Conservation (phyloP, 257 asterid species). For the Plantago major region DNA sequence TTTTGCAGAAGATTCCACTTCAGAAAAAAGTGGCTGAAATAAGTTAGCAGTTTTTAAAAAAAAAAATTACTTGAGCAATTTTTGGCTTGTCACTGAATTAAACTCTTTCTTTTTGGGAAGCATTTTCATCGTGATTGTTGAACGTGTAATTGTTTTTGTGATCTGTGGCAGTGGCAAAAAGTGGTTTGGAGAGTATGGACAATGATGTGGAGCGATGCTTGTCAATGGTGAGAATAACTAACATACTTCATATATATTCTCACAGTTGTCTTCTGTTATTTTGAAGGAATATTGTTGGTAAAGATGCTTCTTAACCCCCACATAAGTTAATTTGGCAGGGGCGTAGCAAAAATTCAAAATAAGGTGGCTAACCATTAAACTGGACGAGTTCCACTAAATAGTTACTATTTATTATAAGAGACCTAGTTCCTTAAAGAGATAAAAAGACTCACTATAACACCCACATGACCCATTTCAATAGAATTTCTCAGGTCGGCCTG, state of each 20-base stretch:
- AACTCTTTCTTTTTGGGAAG: slow-evolving; percentile 2
- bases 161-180: slow-evolving; percentile 71
- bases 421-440: too few relatives aligned
- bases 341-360: too few relatives aligned
- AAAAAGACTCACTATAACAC: too few relatives aligned
- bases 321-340: too few relatives aligned
- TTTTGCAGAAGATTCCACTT: slow-evolving; percentile 78
- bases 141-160: slow-evolving; percentile 11
- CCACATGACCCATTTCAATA: too few relatives aligned
- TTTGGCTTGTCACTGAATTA: slow-evolving; percentile 14
- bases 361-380: too few relatives aligned
- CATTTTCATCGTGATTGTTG: slow-evolving; percentile 11
- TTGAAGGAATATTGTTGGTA: too few relatives aligned
- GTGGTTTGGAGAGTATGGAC: slow-evolving; percentile 69
- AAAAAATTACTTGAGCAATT: neutral
- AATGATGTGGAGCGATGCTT: slow-evolving; percentile 68
- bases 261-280: neutral
- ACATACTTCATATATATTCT: neutral
- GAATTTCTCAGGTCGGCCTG: too few relatives aligned
- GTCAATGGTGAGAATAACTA: slow-evolving; percentile 65
- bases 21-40: slow-evolving; percentile 75
- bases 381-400: too few relatives aligned
- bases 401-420: too few relatives aligned
- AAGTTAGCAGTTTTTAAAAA: slow-evolving; percentile 45
- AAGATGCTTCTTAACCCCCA: too few relatives aligned